Evolutionary conservation across 1,139 yeast genomes (phyloP), one percentile per base, ranked within the genome.

Genomic region (Entelexis paramagnoliae): DNA sequence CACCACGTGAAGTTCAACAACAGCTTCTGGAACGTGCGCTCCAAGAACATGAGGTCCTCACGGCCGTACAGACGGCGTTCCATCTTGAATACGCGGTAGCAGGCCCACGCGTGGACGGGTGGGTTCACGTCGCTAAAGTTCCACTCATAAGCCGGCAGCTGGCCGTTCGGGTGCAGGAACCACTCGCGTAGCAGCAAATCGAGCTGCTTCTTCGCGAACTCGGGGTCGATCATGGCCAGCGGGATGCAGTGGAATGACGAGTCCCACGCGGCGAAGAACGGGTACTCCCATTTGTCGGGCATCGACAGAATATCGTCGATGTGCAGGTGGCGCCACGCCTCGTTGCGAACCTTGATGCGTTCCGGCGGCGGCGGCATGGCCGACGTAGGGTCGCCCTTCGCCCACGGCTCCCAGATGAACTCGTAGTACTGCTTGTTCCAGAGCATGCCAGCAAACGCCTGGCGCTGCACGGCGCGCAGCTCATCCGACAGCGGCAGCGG

Each of bases 121-220:
- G 97, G 97, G 66, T 89, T 89, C 20, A 91, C 96, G 67, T 89
- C 97, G 58, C 87, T 76, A 63, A 89, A 89, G 67, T 89, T 89
- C 97, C 97, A 89, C 68, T 89, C 97, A 66, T 89, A 89, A 20
- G 96, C 96, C 0, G 97, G 97, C 59, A 88, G 81, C 68, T 89
- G 96, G n/a, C 97, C 97, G 66, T 89, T 89, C 45, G 97, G 96
- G 68, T 91, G 96, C 95, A 88, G 87, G 68, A 88, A 89, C 97
- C 97, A 89, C 68, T 89, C 97, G 63, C 96, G 77, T 38, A 95
- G 83, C 65, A 89, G 72, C 55, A 88, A 72, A 66, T 85, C 95
- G 59, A 89, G 75, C 69, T 89, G 96, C 62, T 80, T 81, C 67
- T 89, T 89, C 44, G 96, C 95, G 72, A 87, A 89, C 58, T 80